phyloP scores from a whole-genome alignment of 331 rosid species.

The Phaseolus coccineus region DNA sequence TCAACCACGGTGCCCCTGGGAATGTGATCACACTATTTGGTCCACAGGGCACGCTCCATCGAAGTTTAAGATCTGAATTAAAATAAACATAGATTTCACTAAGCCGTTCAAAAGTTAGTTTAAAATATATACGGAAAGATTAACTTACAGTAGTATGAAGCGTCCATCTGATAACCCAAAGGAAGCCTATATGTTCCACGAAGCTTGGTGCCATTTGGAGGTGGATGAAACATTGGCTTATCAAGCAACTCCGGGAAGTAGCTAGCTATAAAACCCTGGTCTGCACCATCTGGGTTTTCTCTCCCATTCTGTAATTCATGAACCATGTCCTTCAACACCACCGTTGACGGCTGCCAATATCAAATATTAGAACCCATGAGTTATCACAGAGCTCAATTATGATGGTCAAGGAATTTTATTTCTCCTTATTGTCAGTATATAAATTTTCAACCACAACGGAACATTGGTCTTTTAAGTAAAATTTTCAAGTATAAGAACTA shows the following conservation, averaged over 20 bases:
- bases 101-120: background rate
- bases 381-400: too few relatives aligned
- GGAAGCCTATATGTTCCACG: slow-evolving; percentile 78
- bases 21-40: slow-evolving; percentile 86
- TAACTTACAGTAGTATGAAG: slow-evolving; percentile 72
- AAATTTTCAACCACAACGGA: too few relatives aligned
- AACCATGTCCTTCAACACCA: slow-evolving; percentile 76
- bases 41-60: slow-evolving; percentile 86
- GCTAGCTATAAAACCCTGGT: slow-evolving; percentile 81
- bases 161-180: slow-evolving; percentile 90
- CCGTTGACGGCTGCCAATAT: slow-evolving; percentile 69
- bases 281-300: slow-evolving; percentile 86
- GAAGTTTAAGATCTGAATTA: slow-evolving; percentile 61
- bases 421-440: too few relatives aligned
- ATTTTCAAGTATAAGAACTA: too few relatives aligned
- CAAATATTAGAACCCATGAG: background rate
- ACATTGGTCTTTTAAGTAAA: too few relatives aligned
- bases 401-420: too few relatives aligned
- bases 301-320: slow-evolving; percentile 62
- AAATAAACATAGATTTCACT: slow-evolving; percentile 21
- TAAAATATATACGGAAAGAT: background rate
- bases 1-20: slow-evolving; percentile 84
- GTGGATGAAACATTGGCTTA: slow-evolving; percentile 73
- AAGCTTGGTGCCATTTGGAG: slow-evolving; percentile 62
- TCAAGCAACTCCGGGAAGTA: slow-evolving; percentile 76